Conservation (phyloP, 192 early-diverging fungal genomes). For the Umbelopsis sp. region DNA sequence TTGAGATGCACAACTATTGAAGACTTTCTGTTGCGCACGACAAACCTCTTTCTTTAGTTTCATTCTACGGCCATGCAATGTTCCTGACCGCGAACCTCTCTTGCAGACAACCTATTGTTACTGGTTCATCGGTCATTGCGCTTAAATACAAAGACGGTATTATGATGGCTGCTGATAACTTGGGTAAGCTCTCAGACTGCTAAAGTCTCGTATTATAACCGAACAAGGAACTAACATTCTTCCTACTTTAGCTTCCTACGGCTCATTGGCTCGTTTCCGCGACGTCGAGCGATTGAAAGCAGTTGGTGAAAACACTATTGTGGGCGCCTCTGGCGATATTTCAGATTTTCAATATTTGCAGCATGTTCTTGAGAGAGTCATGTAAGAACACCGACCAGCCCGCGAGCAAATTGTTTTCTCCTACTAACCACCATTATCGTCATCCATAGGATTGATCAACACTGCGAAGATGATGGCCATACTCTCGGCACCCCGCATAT, state of each 20-base stretch:
- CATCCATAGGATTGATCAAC: slow-evolving; percentile 76
- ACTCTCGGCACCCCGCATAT: slow-evolving; percentile 82
- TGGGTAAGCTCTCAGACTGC: slow-evolving; percentile 54
- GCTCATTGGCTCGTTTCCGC: slow-evolving; percentile 89
- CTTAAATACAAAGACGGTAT: slow-evolving; percentile 97
- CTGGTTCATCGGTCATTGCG: slow-evolving; percentile 91
- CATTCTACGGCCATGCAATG: background rate
- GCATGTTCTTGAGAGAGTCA: slow-evolving; percentile 77
- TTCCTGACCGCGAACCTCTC: slow-evolving; percentile 14
- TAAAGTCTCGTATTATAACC: too few species aligned
- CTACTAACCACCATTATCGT: background rate
- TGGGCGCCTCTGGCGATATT: slow-evolving; percentile 92
- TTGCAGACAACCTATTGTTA: slow-evolving; percentile 79
- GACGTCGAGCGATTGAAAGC: slow-evolving; percentile 81
- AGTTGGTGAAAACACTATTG: slow-evolving; percentile 83
- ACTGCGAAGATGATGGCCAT: slow-evolving; percentile 89
- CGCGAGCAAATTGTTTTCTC: slow-evolving; percentile 24
- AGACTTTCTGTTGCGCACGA: too few species aligned
- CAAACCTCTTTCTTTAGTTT: too few species aligned
- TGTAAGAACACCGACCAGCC: slow-evolving; percentile 47
- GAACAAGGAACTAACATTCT: background rate
- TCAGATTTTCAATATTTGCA: slow-evolving; percentile 93
- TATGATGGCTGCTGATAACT: slow-evolving; percentile 94
- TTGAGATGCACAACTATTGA: too few species aligned
- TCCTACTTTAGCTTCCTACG: slow-evolving; percentile 78